phyloP scores from a whole-genome alignment of 495 filamentous ascomycete species.

The Parmelia sp. region DNA sequence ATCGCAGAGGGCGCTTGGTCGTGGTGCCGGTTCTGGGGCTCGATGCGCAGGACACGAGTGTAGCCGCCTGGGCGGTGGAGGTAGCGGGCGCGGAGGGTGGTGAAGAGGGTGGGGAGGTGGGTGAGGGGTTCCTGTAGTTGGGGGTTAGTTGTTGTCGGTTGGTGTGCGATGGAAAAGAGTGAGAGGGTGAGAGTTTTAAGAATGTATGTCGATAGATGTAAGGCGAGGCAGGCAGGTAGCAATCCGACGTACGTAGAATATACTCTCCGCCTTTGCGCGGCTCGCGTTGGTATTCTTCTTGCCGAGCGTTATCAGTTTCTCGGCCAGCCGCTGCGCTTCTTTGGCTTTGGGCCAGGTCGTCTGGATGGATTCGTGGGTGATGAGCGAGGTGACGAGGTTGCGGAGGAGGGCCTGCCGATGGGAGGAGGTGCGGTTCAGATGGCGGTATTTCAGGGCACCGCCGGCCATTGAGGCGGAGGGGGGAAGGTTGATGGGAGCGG shows the following conservation, averaged over 20 bases:
- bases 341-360: slow-evolving; percentile 97
- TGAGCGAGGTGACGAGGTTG: slow-evolving; percentile 92
- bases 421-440: slow-evolving; percentile 72
- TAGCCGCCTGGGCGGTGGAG: slow-evolving; percentile 78
- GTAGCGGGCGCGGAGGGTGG: slow-evolving; percentile 74
- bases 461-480: slow-evolving; percentile 60
- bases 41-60: slow-evolving; percentile 85
- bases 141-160: too few relatives aligned
- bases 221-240: too few relatives aligned
- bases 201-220: too few relatives aligned
- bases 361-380: slow-evolving; percentile 83
- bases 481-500: too few relatives aligned
- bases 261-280: slow-evolving; percentile 56
- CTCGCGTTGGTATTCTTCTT: slow-evolving; percentile 83
- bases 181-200: too few relatives aligned
- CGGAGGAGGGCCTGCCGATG: slow-evolving; percentile 90
- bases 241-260: slow-evolving; percentile 81
- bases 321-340: slow-evolving; percentile 86
- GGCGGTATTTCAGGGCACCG: slow-evolving; percentile 75
- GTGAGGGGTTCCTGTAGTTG: slow-evolving; percentile 56
- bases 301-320: slow-evolving; percentile 85
- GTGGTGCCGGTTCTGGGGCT: slow-evolving; percentile 54
- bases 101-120: slow-evolving; percentile 82
- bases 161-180: too few relatives aligned
- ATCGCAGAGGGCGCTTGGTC: slow-evolving; percentile 86